Conservation (phyloP, 495 filamentous ascomycete species). For the Haplographium delicatum region DNA sequence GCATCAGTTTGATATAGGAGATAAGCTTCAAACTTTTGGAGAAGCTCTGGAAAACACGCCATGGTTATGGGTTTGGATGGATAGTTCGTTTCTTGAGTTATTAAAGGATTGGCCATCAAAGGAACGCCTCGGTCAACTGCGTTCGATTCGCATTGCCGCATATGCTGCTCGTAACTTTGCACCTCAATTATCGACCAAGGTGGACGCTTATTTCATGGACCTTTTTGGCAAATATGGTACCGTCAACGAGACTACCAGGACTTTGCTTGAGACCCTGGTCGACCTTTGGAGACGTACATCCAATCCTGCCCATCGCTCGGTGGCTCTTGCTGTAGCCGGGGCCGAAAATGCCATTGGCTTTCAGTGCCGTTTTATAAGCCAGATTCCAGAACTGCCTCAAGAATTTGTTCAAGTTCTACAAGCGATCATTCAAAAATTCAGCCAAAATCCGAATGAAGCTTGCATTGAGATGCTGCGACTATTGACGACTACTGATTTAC, state of each 20-base stretch:
- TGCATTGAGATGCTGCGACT: constrained; percentile 1
- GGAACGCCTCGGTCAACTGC: not conserved
- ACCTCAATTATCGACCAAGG: not conserved
- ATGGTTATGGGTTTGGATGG: not conserved
- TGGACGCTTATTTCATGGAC: constrained; percentile 2
- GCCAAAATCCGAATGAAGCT: not conserved
- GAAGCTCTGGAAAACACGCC: not conserved
- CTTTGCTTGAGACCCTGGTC: not conserved
- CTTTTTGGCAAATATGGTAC: constrained; percentile 1
- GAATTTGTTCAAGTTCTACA: not conserved
- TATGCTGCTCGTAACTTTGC: not conserved
- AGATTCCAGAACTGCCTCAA: not conserved
- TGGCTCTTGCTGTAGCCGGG: constrained; percentile 1
- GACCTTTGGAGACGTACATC: not conserved
- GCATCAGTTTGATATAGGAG: not conserved
- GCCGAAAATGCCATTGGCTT: not conserved
- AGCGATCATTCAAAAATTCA: not conserved
- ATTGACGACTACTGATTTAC: not conserved
- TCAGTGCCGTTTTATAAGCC: not conserved
- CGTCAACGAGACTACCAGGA: not conserved
- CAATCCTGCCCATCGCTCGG: not conserved
- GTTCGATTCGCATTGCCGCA: not conserved
- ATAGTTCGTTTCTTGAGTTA: not conserved
- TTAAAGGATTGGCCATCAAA: constrained; percentile 6
- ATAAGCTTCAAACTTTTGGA: not conserved